Base-by-base conservation (phyloP, 208 protist genomes). In the Trypanosoma rangeli region DNA sequence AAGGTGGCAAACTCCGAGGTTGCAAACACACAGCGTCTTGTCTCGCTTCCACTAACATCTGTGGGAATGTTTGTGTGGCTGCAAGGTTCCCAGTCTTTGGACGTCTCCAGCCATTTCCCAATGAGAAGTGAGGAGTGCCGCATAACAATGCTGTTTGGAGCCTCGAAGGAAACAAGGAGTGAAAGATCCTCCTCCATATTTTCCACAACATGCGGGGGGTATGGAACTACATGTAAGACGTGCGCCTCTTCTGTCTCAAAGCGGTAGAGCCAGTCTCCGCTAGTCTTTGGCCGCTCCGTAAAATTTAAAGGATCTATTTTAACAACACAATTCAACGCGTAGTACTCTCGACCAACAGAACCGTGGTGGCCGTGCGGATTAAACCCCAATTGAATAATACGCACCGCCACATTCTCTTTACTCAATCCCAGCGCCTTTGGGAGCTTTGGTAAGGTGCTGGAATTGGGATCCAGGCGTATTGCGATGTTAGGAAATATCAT, bases 361-460 rank as follows among this genome's bases (percentile, higher is more conserved):
- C 62, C 57, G 68, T 87, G 83, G 68, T 85, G 79, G 18, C 68
- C 77, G 52, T 85, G 90, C 1, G 93, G 90, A 72, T 97, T 81
- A 70, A 95, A 97, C 16, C 86, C 64, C 3, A 96, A 66, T 73
- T 97, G 93, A 68, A 96, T 74, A 48, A 90, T 88, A 15, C 93
- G 90, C 39, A 97, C 66, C 0, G 89, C 89, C 26, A 94, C 90
- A 64, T 95, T 95, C 61, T 97, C 93, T 48, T 86, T 92, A 73
- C 87, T 95, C 29, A 97, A 84, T 8, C 92, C 89, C 22, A 97
- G 80, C 39, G 85, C 82, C 64, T 90, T 91, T 10, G 93, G 93
- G 24, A 97, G 82, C 68, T 93, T 90, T 12, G 87, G 87, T 35
- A 84, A 49, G 10, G 83, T 52, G 69, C 70, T 80, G 64, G 79